Evolutionary conservation across 441 rosid species (phyloP), one percentile per base, ranked within the genome.

Genomic region (Adansonia gregorii): DNA sequence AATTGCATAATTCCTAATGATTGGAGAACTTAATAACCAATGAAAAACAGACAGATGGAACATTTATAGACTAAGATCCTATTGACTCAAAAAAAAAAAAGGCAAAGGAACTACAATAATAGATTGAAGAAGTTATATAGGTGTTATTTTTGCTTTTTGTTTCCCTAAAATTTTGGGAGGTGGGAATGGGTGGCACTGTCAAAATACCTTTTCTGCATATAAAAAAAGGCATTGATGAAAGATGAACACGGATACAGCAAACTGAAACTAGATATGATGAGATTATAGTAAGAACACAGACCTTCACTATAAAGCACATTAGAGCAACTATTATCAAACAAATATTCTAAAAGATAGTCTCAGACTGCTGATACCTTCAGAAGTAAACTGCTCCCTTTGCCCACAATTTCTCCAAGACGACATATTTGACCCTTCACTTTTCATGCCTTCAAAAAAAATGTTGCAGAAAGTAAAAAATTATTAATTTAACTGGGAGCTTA

Each of bases 231-330:
- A 6, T 20, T 20, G 10, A 11, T 67, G 54, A 46, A 20, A 67
- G n/a, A 39, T 39, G 70, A 67, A 46, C 11, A 11, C 31, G 20
- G 27, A 67, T 4, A 17, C 45, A 19, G n/a, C 46, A 70, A 49
- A 51, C 15, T 70, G 74, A 51, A 70, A 70, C 45, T 15, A 70
- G 45, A 70, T 49, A 70, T 70, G 22, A 67, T 43, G 54, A 48
- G 45, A 70, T 49, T 72, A 55, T 72, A 10, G 49, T 54, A 39
- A 55, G 54, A 71, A 35, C 63, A 54, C 14, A 72, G 17, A 22
- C 58, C 20, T 22, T 48, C 58, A 11, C 20, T 2, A 39, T 17
- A 55, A 3, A 63, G 45, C 19, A 45, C 1, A 63, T 31, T 24
- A 60, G 15, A 60, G 65, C 41, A 11, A 24, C 41, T 4, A 24